phyloP scores from a whole-genome alignment of 2,329 filamentous ascomycete species.

The Scedosporium boydii region DNA sequence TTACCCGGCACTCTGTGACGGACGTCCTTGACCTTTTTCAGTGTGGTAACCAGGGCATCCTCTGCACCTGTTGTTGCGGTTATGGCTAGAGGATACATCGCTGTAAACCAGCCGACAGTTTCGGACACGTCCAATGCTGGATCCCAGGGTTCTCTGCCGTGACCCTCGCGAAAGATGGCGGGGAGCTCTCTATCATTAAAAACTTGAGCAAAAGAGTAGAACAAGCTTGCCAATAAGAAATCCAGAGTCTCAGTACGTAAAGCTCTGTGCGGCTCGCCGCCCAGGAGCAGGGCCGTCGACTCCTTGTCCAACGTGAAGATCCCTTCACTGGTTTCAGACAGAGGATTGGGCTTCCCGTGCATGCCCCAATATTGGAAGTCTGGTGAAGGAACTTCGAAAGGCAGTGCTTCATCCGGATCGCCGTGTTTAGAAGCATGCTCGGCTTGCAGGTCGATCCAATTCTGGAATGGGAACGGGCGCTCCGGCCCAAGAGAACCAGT shows the following conservation, averaged over 20 bases:
- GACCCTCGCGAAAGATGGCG: constrained; percentile 20
- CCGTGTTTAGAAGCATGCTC: neutral
- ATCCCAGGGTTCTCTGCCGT: constrained; percentile 23
- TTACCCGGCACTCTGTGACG: constrained; percentile 23
- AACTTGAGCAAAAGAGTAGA: constrained; percentile 18
- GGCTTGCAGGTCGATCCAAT: constrained; percentile 18
- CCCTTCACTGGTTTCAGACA: neutral
- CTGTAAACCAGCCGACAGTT: constrained; percentile 30
- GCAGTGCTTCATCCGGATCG: neutral
- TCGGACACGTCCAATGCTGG: constrained; percentile 19
- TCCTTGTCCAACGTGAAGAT: neutral
- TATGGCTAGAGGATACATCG: constrained; percentile 18
- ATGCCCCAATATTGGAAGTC: neutral
- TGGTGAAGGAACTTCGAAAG: neutral
- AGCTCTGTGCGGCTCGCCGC: constrained; percentile 12
- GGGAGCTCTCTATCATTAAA: constrained; percentile 19
- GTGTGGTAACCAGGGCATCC: neutral
- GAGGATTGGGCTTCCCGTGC: neutral
- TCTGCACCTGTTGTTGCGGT: neutral
- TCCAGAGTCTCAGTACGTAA: constrained; percentile 23
- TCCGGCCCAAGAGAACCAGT: constrained; percentile 8
- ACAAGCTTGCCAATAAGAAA: constrained; percentile 19
- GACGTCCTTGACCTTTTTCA: constrained; percentile 21
- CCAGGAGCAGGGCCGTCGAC: constrained; percentile 11
- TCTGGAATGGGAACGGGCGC: constrained; percentile 23